phyloP scores from a whole-genome alignment of 352 stramenopile species.

The Phytophthora chlamydospora region DNA sequence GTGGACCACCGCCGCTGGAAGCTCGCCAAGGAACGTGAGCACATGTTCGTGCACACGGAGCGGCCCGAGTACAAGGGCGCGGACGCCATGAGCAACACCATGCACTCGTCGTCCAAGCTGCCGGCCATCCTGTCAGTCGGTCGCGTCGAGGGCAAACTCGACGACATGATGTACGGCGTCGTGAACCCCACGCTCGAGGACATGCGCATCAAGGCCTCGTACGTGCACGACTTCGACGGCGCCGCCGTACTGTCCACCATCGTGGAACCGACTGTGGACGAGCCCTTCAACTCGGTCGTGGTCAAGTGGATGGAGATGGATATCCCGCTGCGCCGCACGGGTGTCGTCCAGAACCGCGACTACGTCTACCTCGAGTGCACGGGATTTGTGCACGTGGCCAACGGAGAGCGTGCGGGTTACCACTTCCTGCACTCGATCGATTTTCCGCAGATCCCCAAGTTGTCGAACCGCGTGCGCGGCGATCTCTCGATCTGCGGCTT shows the following conservation, averaged over 20 bases:
- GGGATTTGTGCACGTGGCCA: conserved; percentile 44
- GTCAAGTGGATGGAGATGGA: conserved; percentile 56
- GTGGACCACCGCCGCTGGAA: conserved; percentile 41
- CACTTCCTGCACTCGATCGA: conserved; percentile 71
- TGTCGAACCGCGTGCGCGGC: conserved; percentile 43
- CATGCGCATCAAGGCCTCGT: conserved; percentile 49
- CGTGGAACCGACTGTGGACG: conserved; percentile 33
- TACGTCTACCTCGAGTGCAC: conserved; percentile 68
- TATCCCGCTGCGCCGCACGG: conserved; percentile 39
- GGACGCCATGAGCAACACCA: conserved; percentile 30
- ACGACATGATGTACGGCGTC: conserved; percentile 53
- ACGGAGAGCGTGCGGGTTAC: conserved; percentile 62
- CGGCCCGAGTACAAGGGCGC: conserved; percentile 37
- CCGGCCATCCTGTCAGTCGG: conserved; percentile 41
- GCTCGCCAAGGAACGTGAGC: conserved; percentile 42
- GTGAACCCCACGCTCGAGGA: conserved; percentile 42
- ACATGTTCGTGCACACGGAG: conserved; percentile 42
- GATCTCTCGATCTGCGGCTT: conserved; percentile 60
- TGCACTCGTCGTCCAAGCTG: conserved; percentile 34
- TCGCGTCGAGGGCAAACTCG: conserved; percentile 34
- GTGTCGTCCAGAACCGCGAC: conserved; percentile 60
- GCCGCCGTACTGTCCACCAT: conserved; percentile 43
- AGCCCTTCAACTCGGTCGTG: conserved; percentile 41
- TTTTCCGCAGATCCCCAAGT: conserved; percentile 46
- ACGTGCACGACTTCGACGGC: conserved; percentile 41